phyloP scores from a whole-genome alignment of 768 basidiomycete species.

The Mycena vulgaris region DNA sequence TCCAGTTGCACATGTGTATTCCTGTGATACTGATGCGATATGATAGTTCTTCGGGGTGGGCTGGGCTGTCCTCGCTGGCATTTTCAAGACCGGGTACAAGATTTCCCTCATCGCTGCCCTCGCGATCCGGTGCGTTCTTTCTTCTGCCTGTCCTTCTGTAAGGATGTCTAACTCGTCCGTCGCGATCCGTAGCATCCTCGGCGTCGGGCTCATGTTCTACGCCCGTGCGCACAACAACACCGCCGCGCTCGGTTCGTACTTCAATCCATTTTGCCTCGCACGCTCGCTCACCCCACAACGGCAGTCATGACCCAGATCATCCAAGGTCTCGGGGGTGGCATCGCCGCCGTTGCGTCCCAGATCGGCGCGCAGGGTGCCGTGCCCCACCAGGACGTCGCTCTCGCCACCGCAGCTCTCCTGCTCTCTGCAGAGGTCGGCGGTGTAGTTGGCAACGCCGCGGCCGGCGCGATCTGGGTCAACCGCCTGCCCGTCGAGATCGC shows the following conservation, averaged over 20 bases:
- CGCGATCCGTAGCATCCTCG: conserved; percentile 40
- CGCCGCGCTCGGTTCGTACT: conserved; percentile 48
- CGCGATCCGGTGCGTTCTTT: conserved; percentile 52
- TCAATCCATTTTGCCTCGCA: neutral
- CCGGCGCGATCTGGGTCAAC: conserved; percentile 65
- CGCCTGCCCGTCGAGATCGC: conserved; percentile 66
- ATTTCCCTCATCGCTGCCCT: conserved; percentile 61
- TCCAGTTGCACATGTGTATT: neutral
- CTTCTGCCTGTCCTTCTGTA: neutral
- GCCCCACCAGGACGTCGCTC: conserved; percentile 64
- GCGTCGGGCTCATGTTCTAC: conserved; percentile 67
- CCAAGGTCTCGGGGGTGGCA: conserved; percentile 73
- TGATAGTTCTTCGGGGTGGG: conserved; percentile 64
- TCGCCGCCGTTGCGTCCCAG: conserved; percentile 60
- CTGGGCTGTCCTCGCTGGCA: conserved; percentile 61
- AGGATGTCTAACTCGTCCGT: neutral
- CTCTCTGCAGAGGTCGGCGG: conserved; percentile 66
- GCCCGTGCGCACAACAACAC: conserved; percentile 57
- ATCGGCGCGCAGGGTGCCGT: conserved; percentile 67
- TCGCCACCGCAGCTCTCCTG: conserved; percentile 64
- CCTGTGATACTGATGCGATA: neutral
- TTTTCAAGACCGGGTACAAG: conserved; percentile 48
- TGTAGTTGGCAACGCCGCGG: conserved; percentile 62
- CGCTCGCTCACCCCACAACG: neutral
- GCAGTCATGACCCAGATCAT: conserved; percentile 66